Evolutionary conservation across 1,284 basidiomycete species (phyloP).

Genomic region (Mixia osmundae): DNA sequence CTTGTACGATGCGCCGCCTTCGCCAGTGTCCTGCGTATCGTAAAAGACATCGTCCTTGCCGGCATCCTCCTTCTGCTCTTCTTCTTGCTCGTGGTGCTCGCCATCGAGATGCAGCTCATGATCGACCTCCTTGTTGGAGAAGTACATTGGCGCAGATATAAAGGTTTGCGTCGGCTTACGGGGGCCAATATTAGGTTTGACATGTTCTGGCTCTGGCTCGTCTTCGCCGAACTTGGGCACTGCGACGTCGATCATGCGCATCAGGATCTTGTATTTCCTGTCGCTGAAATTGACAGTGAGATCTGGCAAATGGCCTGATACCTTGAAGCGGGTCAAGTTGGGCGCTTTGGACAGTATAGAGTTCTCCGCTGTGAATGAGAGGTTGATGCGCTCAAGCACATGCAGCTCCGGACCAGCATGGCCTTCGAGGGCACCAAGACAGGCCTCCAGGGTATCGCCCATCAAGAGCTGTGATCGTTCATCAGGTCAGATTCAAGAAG

Average conservation of each 20-base stretch:
- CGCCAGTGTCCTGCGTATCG: not conserved
- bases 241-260: constrained; percentile 76
- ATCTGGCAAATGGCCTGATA: constrained; percentile 69
- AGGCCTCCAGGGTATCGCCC: constrained; percentile 60
- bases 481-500: not conserved
- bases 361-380: constrained; percentile 74
- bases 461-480: constrained; percentile 46
- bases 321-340: constrained; percentile 71
- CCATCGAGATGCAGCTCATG: constrained; percentile 1
- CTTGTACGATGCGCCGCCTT: constrained; percentile 29
- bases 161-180: not conserved
- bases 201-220: constrained; percentile 13
- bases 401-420: constrained; percentile 38
- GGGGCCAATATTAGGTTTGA: not conserved
- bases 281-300: constrained; percentile 73
- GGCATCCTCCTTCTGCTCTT: constrained; percentile 6
- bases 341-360: constrained; percentile 76
- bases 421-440: constrained; percentile 42
- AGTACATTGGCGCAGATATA: constrained; percentile 6
- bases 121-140: constrained; percentile 1
- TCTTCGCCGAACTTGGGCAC: constrained; percentile 61
- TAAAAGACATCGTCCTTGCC: constrained; percentile 14
- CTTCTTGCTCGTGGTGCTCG: not conserved
- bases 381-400: constrained; percentile 76
- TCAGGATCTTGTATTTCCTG: constrained; percentile 78